phyloP scores from a whole-genome alignment of 2,329 filamentous ascomycete genomes.

The Colletotrichum paranaense region DNA sequence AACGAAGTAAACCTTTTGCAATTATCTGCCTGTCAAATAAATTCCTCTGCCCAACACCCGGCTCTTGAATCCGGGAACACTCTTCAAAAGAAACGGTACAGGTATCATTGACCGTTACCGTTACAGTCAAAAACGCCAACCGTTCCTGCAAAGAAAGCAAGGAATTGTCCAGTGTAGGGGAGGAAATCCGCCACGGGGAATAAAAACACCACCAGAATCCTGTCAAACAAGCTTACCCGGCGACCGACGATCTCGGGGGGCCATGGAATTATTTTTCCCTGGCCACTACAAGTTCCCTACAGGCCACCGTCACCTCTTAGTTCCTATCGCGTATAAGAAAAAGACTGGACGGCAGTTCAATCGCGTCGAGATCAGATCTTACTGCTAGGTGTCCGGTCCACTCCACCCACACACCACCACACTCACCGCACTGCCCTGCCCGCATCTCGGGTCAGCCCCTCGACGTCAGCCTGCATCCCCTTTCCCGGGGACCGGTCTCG shows the following conservation, averaged over 20 bases:
- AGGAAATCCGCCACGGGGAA: not conserved
- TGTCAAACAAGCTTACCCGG: not conserved
- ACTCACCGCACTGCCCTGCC: conserved; percentile 9
- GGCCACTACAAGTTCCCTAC: not conserved
- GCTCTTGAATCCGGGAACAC: not conserved
- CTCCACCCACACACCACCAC: conserved; percentile 7
- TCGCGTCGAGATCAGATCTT: conserved; percentile 23
- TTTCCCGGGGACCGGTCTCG: not conserved
- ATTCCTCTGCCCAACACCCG: not conserved
- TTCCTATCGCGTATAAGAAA: conserved; percentile 2
- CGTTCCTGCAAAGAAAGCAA: conserved; percentile 2
- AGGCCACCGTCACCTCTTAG: not conserved
- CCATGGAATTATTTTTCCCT: not conserved
- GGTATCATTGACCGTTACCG: not conserved
- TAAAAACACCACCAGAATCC: not conserved
- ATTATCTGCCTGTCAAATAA: not conserved
- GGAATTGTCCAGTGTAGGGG: not conserved
- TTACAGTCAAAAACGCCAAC: conserved; percentile 8
- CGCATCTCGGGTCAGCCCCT: conserved; percentile 27
- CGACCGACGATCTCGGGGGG: not conserved
- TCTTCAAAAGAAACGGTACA: not conserved
- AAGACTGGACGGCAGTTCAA: not conserved
- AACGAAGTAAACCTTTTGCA: not conserved
- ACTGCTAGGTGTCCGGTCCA: not conserved
- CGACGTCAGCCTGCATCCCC: conserved; percentile 34